These are phyloP conservation scores for Mycena galopus DNA, from an alignment of 768 basidiomycete genomes.

Conservation along the genomic window DNA sequence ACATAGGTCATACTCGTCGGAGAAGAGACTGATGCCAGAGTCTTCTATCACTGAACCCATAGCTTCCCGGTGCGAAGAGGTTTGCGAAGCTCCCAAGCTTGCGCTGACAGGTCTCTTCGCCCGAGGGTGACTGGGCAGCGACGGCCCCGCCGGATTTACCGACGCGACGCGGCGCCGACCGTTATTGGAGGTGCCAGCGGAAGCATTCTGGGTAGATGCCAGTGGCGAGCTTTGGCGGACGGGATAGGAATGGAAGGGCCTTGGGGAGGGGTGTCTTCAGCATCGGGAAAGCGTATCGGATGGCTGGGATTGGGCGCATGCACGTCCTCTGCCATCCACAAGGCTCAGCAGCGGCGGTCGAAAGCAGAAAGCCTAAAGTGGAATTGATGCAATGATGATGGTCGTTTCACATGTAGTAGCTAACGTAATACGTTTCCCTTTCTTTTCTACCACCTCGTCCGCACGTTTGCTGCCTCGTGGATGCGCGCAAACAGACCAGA, in stretches of 20 bases:
- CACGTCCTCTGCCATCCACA: conserved; percentile 15
- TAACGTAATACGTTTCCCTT: neutral
- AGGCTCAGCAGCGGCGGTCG: neutral
- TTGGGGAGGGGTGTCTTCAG: conserved; percentile 7
- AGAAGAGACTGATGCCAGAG: conserved; percentile 62
- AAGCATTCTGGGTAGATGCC: conserved; percentile 46
- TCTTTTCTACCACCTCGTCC: neutral
- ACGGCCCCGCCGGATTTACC: conserved; percentile 37
- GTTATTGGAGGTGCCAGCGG: conserved; percentile 33
- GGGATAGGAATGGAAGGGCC: conserved; percentile 23
- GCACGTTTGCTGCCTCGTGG: conserved; percentile 25
- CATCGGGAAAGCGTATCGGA: conserved; percentile 16
- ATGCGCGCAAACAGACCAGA: conserved; percentile 27
- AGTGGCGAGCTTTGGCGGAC: conserved; percentile 50
- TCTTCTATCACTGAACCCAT: conserved; percentile 40
- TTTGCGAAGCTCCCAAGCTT: conserved; percentile 31
- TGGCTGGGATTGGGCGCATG: neutral
- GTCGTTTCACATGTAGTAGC: neutral
- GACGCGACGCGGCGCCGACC: conserved; percentile 46
- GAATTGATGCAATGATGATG: neutral
- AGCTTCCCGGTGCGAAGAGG: conserved; percentile 39
- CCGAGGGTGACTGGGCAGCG: conserved; percentile 41
- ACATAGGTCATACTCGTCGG: conserved; percentile 86
- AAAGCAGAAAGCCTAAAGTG: neutral
- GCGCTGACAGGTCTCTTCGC: conserved; percentile 44